Evolutionary conservation across 2,329 filamentous ascomycete species (phyloP), one percentile per base, ranked within the genome.

Genomic region (Endothia cerciana): DNA sequence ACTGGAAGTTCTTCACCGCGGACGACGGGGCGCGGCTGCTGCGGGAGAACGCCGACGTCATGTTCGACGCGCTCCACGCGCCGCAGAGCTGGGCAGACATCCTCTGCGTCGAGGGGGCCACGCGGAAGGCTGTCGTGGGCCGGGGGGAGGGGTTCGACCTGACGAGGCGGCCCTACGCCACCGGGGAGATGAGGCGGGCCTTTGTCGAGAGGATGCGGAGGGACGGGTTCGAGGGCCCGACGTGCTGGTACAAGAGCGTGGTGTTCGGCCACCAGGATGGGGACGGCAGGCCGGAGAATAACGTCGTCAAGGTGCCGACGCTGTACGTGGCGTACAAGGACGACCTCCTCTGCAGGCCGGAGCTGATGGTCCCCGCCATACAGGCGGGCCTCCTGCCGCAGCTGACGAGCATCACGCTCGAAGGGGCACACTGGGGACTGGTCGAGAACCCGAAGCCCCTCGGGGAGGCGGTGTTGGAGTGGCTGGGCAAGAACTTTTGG

Each of bases 1-100:
- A 85, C 74, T 84, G 81, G 80, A 70, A 81, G 60, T 76, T 84
- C 38, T 80, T 83, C 70, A 74, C 73, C 0, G 73, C 77, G 0
- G 71, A 75, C 0, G 80, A 83, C 45, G 79, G 76, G 1, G 69
- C 75, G 1, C 70, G 70, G 1, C 51, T 83, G n/a, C 71, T 84
- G 38, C 72, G 74, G 7, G 65, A 69, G 36, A 76, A 82, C 63
- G 66, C 79, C 0, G 79, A 81, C 36, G 76, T 75, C 19, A 61
- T 77, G 5, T 82, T 76, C 67, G 63, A 72, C 36, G 73, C 69
- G 3, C 66, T 75, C 45, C 78, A 81, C 65, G 74, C 75, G 10
- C 71, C 74, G 0, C 72, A 70, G 0, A 65, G 68, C 53, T 76
- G 74, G 71, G 73, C 78, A 19, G 67, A 76, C 13, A 72, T 79